Conservation (phyloP, 257 asterid genomes). For the Capsicum baccatum region DNA sequence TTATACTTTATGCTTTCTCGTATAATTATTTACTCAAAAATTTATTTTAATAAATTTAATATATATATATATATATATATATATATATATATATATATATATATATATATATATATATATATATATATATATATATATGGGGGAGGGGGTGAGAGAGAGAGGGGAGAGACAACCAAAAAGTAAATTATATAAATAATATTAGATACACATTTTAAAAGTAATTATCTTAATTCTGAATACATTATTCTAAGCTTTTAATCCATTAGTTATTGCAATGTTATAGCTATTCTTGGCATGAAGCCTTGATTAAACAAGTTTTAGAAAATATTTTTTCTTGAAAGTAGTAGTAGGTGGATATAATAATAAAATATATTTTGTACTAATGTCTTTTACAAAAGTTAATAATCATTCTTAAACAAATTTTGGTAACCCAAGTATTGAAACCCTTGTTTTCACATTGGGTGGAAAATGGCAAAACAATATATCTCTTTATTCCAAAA, state of each 20-base stretch:
- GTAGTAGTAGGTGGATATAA: too few species aligned
- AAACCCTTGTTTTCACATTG: neutral
- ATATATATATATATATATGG: too few species aligned
- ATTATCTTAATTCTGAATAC: neutral
- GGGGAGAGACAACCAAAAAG: too few species aligned
- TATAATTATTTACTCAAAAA: neutral
- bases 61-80: neutral
- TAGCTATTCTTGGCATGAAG: too few species aligned
- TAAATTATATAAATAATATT: neutral
- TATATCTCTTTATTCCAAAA: constrained; percentile 35
- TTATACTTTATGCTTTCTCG: neutral
- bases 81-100: neutral
- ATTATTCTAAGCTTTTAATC: neutral
- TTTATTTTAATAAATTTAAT: neutral
- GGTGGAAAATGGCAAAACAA: constrained; percentile 14
- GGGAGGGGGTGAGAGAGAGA: too few species aligned
- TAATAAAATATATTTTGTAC: too few species aligned
- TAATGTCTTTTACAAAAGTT: too few species aligned
- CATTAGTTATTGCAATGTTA: too few species aligned
- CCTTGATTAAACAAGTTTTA: too few species aligned
- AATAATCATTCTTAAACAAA: too few species aligned
- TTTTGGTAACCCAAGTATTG: neutral
- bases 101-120: too few species aligned
- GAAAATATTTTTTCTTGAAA: too few species aligned
- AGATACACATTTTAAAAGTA: neutral